Evolutionary conservation across 257 asterid genomes (phyloP).

Genomic region (Salvia hispanica): DNA sequence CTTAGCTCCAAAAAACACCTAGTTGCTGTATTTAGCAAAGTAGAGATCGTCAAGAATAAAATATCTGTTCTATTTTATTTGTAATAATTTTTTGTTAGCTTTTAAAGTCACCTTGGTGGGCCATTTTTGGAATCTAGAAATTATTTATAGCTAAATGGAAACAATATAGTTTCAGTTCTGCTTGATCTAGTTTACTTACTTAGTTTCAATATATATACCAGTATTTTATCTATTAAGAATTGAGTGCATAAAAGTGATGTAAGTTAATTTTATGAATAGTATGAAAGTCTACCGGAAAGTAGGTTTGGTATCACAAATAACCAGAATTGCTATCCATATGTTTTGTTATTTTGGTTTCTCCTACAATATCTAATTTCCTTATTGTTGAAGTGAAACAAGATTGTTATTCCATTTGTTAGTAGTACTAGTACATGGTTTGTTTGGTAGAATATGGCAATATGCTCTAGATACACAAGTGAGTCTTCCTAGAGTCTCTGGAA

Average conservation of each 20-base stretch:
- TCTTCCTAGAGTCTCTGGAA: neutral
- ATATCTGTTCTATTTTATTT: neutral
- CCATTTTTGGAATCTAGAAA: neutral
- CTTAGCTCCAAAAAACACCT: neutral
- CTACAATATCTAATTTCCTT: neutral
- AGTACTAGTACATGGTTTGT: neutral
- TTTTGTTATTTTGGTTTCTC: neutral
- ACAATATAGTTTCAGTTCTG: neutral
- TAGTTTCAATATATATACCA: neutral
- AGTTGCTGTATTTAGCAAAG: constrained; percentile 8
- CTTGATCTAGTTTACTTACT: constrained; percentile 9
- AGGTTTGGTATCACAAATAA: neutral
- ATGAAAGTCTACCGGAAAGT: neutral
- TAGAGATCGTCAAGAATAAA: neutral
- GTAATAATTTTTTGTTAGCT: neutral
- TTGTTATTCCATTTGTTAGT: neutral
- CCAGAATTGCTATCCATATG: constrained; percentile 1
- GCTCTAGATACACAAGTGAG: neutral
- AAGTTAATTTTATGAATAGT: neutral
- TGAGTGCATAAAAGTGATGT: neutral
- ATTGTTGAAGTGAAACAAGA: constrained; percentile 10
- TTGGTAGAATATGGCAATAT: neutral
- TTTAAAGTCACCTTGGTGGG: neutral
- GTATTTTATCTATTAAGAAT: neutral
- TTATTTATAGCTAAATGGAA: neutral